Conservation (phyloP, 305 asterid species). For the Solanum hybrid region DNA sequence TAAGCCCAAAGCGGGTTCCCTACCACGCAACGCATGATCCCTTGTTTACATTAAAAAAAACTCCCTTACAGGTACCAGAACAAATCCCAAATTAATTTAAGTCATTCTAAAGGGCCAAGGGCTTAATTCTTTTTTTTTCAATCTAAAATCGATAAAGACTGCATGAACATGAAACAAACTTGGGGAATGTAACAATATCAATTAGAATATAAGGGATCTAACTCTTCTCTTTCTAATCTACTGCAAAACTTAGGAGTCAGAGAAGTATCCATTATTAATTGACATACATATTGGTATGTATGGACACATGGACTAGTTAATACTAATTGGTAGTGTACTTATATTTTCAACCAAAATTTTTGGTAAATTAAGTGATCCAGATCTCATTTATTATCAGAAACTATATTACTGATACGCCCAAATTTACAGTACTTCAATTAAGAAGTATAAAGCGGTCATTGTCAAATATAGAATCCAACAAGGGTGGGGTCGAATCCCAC, state of each 20-base stretch:
- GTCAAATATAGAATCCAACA: background rate
- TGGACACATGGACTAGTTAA: background rate
- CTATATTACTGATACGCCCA: background rate
- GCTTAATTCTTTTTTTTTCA: no score
- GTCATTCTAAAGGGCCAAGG: background rate
- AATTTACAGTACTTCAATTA: background rate
- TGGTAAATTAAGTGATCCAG: background rate
- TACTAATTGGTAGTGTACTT: background rate
- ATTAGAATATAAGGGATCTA: background rate
- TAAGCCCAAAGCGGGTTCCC: background rate
- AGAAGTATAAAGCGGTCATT: background rate
- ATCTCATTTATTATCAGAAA: background rate
- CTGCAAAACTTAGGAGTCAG: background rate
- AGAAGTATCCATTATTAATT: background rate
- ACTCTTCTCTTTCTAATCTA: background rate
- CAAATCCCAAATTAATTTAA: background rate
- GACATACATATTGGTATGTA: background rate
- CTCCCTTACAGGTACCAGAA: background rate
- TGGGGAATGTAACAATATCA: background rate
- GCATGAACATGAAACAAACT: background rate
- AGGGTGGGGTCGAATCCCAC: background rate
- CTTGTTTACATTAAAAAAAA: background rate
- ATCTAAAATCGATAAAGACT: background rate
- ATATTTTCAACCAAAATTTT: background rate
- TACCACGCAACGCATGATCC: background rate